Conservation (phyloP, 768 basidiomycete genomes). For the Boletus huronensis region DNA sequence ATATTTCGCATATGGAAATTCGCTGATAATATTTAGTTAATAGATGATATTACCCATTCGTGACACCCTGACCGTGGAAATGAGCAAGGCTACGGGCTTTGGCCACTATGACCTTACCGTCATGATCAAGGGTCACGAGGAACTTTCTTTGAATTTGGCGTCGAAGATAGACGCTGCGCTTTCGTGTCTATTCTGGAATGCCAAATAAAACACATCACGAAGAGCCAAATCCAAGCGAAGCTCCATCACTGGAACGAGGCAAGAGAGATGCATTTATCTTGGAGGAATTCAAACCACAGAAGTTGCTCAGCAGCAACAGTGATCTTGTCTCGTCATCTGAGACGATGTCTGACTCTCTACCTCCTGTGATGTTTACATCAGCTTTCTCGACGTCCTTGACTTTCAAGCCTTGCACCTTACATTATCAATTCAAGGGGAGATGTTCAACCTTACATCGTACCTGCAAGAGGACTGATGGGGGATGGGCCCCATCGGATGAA, state of each 20-base stretch:
- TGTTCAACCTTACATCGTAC: no score
- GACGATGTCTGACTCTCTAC: background rate
- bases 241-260: constrained; percentile 43
- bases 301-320: background rate
- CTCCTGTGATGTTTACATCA: background rate
- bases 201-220: constrained; percentile 73
- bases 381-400: no score
- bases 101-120: constrained; percentile 87
- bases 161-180: constrained; percentile 73
- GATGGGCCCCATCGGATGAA: no score
- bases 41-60: constrained; percentile 95
- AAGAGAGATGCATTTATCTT: constrained; percentile 74
- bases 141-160: constrained; percentile 91
- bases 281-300: constrained; percentile 58
- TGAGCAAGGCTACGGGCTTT: constrained; percentile 83
- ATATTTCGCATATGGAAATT: background rate
- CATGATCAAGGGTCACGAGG: constrained; percentile 93
- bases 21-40: constrained; percentile 1
- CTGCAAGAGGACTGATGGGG: no score
- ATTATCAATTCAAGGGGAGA: background rate
- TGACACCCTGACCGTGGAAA: constrained; percentile 82
- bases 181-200: constrained; percentile 73
- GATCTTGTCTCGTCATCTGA: background rate
- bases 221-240: constrained; percentile 45
- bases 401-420: background rate